Evolutionary conservation across 176 grass and related monocot species (phyloP), one percentile per base, ranked within the genome.

Genomic region (Panicum miliaceum): DNA sequence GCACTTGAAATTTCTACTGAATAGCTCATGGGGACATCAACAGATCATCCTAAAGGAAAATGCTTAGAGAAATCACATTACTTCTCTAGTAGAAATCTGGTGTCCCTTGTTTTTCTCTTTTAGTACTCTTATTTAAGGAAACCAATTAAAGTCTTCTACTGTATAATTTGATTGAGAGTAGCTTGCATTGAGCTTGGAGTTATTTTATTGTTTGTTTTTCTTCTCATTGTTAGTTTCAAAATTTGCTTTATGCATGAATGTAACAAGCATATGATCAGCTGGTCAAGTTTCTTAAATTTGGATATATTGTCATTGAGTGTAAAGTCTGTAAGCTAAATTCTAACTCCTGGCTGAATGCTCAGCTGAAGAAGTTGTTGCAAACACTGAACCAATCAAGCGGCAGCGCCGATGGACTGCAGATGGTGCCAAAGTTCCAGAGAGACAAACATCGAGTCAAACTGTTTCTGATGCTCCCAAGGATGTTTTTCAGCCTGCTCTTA

Each of bases 351-450:
- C 79, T 88, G 59, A 88, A 87, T 70, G 12, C 19, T 36, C 91
- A 99, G 93, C 71, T 71, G 76, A 88, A 89, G 91, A 87, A 88
- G 64, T 36, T 73, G 81, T 83, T 82, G 69, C 81, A 71, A 84
- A 12, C 59, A 81, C 77, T 68, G 97, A 96, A 86, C 88, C 90
- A 68, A 86, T 89, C 42, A 99, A 99, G 75, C 84, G 97, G 18
- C 97, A 96, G 64, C 91, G 93, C 14, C 85, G 93, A 13, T 99
- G 97, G 97, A 90, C 85, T 82, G 66, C 80, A 65, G 93, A 92
- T 12, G 48, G 78, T 78, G 69, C 88, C 47, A 94, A 91, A 86
- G 84, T 94, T 77, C 86, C 90, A 79, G 90, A 92, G 79, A 78
- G 78, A 43, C 84, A 89, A 80, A 5, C 75, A 25, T 80, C 82